A percentile compares a stretch with the other conserved stretches of the same genome.
Conservation (phyloP, 768 basidiomycete species). For the Mycena kentingensis region DNA sequence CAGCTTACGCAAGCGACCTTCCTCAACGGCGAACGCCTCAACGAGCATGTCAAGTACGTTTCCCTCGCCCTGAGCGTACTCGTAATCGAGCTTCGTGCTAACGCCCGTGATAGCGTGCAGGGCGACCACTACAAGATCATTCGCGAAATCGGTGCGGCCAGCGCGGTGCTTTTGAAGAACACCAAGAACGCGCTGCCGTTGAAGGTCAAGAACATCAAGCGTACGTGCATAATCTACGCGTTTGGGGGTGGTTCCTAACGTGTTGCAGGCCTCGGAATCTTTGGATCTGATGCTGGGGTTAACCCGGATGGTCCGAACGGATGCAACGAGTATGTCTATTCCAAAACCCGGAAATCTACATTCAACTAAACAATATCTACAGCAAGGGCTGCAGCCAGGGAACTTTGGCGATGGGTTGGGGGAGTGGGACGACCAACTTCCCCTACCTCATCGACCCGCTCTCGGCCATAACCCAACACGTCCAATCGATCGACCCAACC, state of each 20-base stretch:
- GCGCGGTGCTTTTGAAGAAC: conserved; percentile 66
- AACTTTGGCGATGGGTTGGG: conserved; percentile 51
- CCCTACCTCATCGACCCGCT: conserved; percentile 28
- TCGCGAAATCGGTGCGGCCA: conserved; percentile 58
- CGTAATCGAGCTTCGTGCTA: conserved; percentile 25
- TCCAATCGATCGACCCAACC: conserved; percentile 25
- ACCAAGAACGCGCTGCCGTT: conserved; percentile 45
- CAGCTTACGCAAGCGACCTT: conserved; percentile 21
- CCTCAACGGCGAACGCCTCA: conserved; percentile 12
- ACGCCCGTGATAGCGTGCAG: not conserved
- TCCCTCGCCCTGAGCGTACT: not conserved
- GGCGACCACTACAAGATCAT: conserved; percentile 42
- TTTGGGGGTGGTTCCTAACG: not conserved
- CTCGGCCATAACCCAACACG: conserved; percentile 22
- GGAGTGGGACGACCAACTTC: conserved; percentile 37
- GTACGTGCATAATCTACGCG: conserved; percentile 2
- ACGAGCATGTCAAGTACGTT: conserved; percentile 21
- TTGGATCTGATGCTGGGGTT: conserved; percentile 43
- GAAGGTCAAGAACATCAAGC: conserved; percentile 36
- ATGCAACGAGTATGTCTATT: conserved; percentile 34
- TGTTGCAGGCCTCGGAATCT: conserved; percentile 34
- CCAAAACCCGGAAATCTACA: not conserved
- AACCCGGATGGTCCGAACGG: conserved; percentile 36
- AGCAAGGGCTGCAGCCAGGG: conserved; percentile 37
- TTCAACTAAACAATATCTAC: not conserved